Evolutionary conservation across 768 basidiomycete genomes (phyloP).

Genomic region (Kwoniella sp.): DNA sequence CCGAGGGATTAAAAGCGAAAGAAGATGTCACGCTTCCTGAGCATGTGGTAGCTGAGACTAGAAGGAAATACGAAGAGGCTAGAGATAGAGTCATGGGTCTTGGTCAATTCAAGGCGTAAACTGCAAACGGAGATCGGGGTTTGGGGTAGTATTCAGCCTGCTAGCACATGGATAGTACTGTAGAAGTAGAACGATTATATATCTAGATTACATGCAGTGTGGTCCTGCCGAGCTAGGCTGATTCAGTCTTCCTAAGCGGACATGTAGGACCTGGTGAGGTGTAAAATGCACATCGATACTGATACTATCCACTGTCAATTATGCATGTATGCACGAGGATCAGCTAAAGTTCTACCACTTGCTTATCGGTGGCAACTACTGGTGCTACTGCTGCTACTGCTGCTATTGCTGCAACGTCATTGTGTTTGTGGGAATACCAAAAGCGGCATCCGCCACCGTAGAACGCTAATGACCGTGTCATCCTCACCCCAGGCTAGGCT

Average conservation of each 20-base stretch:
- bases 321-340: no score
- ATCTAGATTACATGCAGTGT: slow-evolving; percentile 4
- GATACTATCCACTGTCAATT: no score
- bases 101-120: slow-evolving; percentile 34
- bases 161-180: no score
- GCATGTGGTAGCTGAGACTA: slow-evolving; percentile 74
- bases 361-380: no score
- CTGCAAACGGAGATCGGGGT: no score
- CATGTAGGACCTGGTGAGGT: no score
- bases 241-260: no score
- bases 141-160: no score
- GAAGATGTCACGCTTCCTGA: slow-evolving; percentile 79
- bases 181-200: slow-evolving; percentile 12
- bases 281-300: no score
- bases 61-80: slow-evolving; percentile 76
- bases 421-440: background rate
- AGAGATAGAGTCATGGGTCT: slow-evolving; percentile 57
- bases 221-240: slow-evolving; percentile 11
- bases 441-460: background rate
- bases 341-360: no score
- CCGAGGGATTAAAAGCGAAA: slow-evolving; percentile 64
- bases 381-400: no score
- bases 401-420: background rate
- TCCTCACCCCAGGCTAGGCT: no score
- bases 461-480: background rate